Evolutionary conservation across 2,329 filamentous ascomycete genomes (phyloP).

Genomic region (Colletotrichum orbiculare): DNA sequence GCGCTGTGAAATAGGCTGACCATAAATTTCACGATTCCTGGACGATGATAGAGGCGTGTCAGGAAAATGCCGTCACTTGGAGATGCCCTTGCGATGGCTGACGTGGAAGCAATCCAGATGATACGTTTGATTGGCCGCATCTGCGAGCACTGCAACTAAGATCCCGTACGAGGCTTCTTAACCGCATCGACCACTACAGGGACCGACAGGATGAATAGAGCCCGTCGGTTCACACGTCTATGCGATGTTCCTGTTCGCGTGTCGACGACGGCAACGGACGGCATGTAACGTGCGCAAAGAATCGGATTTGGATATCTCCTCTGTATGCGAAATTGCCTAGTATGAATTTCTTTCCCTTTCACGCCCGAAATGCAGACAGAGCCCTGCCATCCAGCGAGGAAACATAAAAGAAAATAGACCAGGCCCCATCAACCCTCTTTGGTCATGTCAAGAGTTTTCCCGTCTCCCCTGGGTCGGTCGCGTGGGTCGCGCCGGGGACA

Average conservation of each 20-base stretch:
- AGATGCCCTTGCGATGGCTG: no score
- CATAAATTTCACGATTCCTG: no score
- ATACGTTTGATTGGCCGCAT: no score
- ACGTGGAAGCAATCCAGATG: no score
- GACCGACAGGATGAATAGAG: no score
- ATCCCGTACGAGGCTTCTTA: no score
- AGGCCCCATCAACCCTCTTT: constrained; percentile 32
- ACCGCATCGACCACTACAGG: no score
- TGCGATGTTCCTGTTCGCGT: neutral
- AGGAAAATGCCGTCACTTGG: no score
- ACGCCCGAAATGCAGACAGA: constrained; percentile 62
- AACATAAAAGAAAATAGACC: constrained; percentile 40
- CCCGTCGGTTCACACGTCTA: no score
- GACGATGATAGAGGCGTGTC: no score
- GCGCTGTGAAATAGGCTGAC: no score
- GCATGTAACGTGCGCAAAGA: constrained; percentile 37
- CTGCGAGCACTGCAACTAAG: no score
- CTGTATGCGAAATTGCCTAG: constrained; percentile 61
- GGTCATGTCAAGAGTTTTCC: constrained; percentile 12
- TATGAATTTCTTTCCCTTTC: constrained; percentile 60
- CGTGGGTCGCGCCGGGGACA: constrained; percentile 11
- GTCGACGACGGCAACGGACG: neutral
- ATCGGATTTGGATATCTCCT: constrained; percentile 47
- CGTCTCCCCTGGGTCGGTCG: constrained; percentile 6
- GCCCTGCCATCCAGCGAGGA: constrained; percentile 57